Evolutionary conservation across 768 basidiomycete genomes (phyloP), one percentile per base, ranked within the genome.

Genomic region (Lentinula sp.): DNA sequence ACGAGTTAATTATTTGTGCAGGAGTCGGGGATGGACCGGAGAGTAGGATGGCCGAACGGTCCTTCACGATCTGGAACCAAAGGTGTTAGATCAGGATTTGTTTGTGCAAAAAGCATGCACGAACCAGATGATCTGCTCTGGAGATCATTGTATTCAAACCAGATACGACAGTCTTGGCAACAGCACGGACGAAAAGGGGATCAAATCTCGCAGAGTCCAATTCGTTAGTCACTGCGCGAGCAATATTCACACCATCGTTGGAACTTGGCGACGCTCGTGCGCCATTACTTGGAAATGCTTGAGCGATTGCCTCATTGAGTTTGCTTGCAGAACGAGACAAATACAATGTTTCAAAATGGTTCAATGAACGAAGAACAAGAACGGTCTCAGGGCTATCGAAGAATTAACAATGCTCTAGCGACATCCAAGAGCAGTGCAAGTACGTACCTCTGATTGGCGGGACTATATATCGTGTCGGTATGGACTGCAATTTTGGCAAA

Each of bases 401-500:
- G 32, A 13, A n/a, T 63, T 9, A 16, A 46, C 62, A 16, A 61
- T 59, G 43, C 46, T 33, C 10, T 9, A n/a, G 43, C 28, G 9
- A 16, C 35, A 32, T n/a, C 8, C 51, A 43, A 2, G 28, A 37
- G 53, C 41, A 57, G 46, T 61, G 41, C 28, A 28, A 59, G n/a
- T 35, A 57, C 42, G 28, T 57, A 91, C 93, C 92, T 94, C 74
- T 99, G 97, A 54, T 90, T 82, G 0, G 84, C 79, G 57, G 87
- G 84, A 0, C 85, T 87, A 70, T 98, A 98, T 6, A 91, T 77
- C 0, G 97, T 98, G 68, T 98, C 96, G 1, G 97, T 97, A 69
- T 98, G 92, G 10, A 96, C 90, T 2, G 93, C 87, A 57, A 98
- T 93, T 71, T 95, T 95, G 35, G 90, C 86, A 70, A 99, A 99